Conservation (phyloP, 2,329 filamentous ascomycete genomes). For the Onygenales sp. region DNA sequence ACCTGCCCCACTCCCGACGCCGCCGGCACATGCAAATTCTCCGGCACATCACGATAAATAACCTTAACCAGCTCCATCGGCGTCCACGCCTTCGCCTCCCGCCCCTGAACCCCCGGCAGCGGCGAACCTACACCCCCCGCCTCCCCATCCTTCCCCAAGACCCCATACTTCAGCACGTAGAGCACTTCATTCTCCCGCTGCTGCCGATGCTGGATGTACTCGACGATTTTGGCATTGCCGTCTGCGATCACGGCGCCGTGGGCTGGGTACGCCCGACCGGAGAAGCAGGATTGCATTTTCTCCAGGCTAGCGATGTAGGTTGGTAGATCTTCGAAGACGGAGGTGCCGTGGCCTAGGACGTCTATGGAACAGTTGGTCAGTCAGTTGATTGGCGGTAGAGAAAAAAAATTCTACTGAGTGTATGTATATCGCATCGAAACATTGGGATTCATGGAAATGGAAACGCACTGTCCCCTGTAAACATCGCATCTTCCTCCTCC, state of each 20-base stretch:
- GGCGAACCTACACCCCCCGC: constrained; percentile 14
- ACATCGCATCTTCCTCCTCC: constrained; percentile 69
- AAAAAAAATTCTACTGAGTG: background rate
- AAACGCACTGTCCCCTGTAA: constrained; percentile 64
- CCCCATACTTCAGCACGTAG: constrained; percentile 46
- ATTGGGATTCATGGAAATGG: background rate
- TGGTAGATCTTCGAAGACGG: constrained; percentile 69
- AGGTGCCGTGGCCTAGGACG: constrained; percentile 75
- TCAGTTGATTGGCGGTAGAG: background rate
- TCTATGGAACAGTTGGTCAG: constrained; percentile 29
- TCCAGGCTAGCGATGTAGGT: constrained; percentile 60
- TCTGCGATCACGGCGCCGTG: constrained; percentile 73
- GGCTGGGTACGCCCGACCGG: constrained; percentile 70
- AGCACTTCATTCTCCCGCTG: constrained; percentile 72
- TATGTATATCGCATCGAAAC: background rate
- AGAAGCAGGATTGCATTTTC: constrained; percentile 53
- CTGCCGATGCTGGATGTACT: constrained; percentile 76
- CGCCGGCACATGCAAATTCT: constrained; percentile 66
- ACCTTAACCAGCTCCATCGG: constrained; percentile 74
- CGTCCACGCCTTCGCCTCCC: constrained; percentile 41
- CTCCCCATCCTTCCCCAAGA: constrained; percentile 8
- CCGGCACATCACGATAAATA: constrained; percentile 73
- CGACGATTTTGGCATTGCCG: constrained; percentile 59
- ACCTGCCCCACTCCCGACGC: constrained; percentile 69
- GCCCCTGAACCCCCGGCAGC: constrained; percentile 15